Conservation (phyloP, 2,329 filamentous ascomycete genomes). For the Aspergillus cejpii region DNA sequence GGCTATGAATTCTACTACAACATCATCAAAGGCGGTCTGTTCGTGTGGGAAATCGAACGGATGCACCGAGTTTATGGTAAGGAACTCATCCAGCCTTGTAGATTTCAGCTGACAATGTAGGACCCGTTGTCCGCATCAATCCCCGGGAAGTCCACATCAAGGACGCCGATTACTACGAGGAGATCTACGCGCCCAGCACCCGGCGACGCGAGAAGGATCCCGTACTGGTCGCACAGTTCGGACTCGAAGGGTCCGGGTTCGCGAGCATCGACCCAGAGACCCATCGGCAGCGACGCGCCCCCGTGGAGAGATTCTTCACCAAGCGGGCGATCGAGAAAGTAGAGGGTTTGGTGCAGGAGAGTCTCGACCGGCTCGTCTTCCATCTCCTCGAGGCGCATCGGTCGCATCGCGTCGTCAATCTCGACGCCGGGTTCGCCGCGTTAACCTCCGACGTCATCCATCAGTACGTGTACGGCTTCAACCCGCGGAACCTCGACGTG, state of each 20-base stretch:
- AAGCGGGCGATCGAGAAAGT: conserved; percentile 15
- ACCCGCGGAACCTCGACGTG: conserved; percentile 29
- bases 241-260: conserved; percentile 10
- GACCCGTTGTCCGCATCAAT: conserved; percentile 32
- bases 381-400: conserved; percentile 9
- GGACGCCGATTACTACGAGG: conserved; percentile 31
- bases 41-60: conserved; percentile 29
- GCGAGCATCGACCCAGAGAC: conserved; percentile 14
- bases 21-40: conserved; percentile 27
- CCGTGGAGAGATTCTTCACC: conserved; percentile 21
- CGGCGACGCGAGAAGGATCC: conserved; percentile 25
- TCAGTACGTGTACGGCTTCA: conserved; percentile 32
- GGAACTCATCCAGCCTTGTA: neutral
- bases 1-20: conserved; percentile 36
- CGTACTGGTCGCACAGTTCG: conserved; percentile 13
- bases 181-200: conserved; percentile 26
- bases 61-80: conserved; percentile 34
- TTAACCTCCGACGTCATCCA: conserved; percentile 35
- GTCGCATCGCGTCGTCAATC: conserved; percentile 12
- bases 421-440: conserved; percentile 21
- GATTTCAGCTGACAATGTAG: conserved; percentile 8
- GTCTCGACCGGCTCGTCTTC: conserved; percentile 12
- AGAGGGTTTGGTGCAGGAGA: conserved; percentile 9
- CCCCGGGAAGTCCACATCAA: conserved; percentile 32
- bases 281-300: conserved; percentile 18